Conservation (phyloP, 495 filamentous ascomycete species). For the Aspergillus heteromorphus region DNA sequence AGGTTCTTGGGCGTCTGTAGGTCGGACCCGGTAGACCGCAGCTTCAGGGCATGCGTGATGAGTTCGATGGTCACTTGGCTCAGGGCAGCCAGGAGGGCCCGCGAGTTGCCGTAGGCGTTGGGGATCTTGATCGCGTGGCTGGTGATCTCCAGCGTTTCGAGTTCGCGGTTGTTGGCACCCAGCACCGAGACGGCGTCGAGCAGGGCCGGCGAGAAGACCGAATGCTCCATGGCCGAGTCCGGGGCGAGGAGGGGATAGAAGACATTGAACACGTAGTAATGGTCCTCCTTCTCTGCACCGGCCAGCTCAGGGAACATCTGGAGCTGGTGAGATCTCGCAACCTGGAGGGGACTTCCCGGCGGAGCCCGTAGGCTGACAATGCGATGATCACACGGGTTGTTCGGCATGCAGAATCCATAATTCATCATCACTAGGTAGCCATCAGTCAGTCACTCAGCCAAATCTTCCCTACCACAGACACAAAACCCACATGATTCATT, state of each 20-base stretch:
- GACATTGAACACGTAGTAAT: conserved; percentile 45
- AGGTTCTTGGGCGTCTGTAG: conserved; percentile 28
- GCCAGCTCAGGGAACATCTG: conserved; percentile 30
- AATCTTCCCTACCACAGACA: background rate
- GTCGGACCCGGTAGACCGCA: conserved; percentile 23
- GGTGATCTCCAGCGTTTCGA: conserved; percentile 31
- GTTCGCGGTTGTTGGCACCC: conserved; percentile 38
- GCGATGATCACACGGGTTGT: conserved; percentile 54
- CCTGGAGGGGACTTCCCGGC: conserved; percentile 35
- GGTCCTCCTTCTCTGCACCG: conserved; percentile 31
- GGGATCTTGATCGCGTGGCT: conserved; percentile 30
- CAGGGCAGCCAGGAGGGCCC: conserved; percentile 32
- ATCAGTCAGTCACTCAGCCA: background rate
- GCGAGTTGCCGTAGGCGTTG: conserved; percentile 31
- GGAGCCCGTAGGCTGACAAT: conserved; percentile 40
- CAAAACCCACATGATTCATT: conserved; percentile 57
- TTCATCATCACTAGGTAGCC: conserved; percentile 59
- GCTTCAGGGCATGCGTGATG: conserved; percentile 34
- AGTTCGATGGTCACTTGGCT: conserved; percentile 41
- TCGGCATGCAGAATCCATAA: conserved; percentile 58
- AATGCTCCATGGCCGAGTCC: conserved; percentile 34
- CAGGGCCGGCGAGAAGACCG: conserved; percentile 42
- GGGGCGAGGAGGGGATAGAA: conserved; percentile 37
- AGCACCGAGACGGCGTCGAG: conserved; percentile 39
- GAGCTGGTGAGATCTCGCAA: conserved; percentile 29